These are phyloP conservation scores for Phialophora expanda DNA, from an alignment of 2,329 filamentous ascomycete genomes.

Conservation along the genomic window DNA sequence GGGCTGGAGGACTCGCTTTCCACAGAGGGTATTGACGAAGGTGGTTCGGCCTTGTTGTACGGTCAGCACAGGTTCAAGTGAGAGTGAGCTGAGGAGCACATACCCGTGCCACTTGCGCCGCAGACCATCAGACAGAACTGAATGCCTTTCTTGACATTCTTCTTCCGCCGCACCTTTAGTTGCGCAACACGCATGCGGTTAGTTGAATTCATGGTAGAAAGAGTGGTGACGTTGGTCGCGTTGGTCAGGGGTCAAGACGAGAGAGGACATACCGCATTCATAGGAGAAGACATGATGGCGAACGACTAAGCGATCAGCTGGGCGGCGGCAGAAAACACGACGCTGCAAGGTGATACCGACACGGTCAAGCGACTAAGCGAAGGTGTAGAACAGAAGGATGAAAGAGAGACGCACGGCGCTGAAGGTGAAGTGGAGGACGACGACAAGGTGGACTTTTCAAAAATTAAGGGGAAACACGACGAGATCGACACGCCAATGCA, in stretches of 20 bases:
- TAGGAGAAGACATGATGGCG: constrained; percentile 38
- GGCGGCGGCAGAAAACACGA: constrained; percentile 15
- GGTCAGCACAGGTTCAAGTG: constrained; percentile 16
- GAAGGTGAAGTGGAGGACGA: constrained; percentile 4
- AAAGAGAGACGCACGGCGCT: constrained; percentile 14
- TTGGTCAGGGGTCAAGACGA: constrained; percentile 6
- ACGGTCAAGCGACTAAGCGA: constrained; percentile 21
- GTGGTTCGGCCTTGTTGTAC: constrained; percentile 80
- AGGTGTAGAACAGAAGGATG: constrained; percentile 14
- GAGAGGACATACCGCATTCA: constrained; percentile 38
- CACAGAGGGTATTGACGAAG: constrained; percentile 99
- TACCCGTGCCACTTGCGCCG: constrained; percentile 97
- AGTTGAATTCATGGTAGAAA: constrained; percentile 29
- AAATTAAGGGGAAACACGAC: constrained; percentile 32
- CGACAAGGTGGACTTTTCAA: constrained; percentile 19
- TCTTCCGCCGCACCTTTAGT: constrained; percentile 99
- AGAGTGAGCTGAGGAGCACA: constrained; percentile 29
- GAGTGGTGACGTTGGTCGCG: constrained; percentile 2
- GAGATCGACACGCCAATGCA: constrained; percentile 17
- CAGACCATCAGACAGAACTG: constrained; percentile 99
- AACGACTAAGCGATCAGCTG: constrained; percentile 10
- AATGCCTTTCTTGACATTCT: constrained; percentile 99
- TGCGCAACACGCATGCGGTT: constrained; percentile 46
- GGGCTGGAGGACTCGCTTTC: constrained; percentile 85
- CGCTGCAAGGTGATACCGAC: not conserved